Evolutionary conservation across 805 yeast genomes (phyloP).

Genomic region (Yueomyces sinensis): DNA sequence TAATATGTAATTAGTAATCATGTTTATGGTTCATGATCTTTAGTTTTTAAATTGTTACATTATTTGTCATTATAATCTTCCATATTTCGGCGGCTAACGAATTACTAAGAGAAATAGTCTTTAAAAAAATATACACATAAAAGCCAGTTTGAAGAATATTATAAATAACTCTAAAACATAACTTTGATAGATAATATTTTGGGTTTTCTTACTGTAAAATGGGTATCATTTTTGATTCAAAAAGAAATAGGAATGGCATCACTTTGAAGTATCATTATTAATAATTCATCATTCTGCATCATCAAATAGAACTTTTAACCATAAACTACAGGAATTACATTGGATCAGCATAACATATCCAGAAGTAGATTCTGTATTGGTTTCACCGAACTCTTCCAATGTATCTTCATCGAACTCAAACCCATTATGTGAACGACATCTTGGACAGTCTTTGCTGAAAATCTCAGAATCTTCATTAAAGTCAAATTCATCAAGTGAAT

Average conservation of each 20-base stretch:
- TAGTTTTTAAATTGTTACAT: too few species aligned
- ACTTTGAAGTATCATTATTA: too few species aligned
- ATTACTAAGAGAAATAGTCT: too few species aligned
- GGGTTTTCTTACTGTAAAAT: too few species aligned
- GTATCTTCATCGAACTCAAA: conserved; percentile 50
- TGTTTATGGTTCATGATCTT: too few species aligned
- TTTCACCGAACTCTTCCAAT: conserved; percentile 35
- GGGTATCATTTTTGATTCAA: too few species aligned
- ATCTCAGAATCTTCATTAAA: conserved; percentile 25
- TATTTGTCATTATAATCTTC: too few species aligned
- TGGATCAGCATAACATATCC: conserved; percentile 65
- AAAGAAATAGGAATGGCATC: not conserved
- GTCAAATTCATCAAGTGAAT: conserved; percentile 50
- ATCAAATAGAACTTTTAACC: conserved; percentile 65
- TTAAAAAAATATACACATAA: too few species aligned
- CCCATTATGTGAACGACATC: conserved; percentile 42
- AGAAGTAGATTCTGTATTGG: conserved; percentile 30
- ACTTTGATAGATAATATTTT: too few species aligned
- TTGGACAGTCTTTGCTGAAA: conserved; percentile 45
- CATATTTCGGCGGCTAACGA: too few species aligned
- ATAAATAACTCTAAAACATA: too few species aligned
- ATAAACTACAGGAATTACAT: conserved; percentile 72
- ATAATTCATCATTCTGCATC: conserved; percentile 5
- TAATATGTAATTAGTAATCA: not conserved
- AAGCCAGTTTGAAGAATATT: too few species aligned